Evolutionary conservation across 768 basidiomycete species (phyloP).

Genomic region (Amanita molliuscula): DNA sequence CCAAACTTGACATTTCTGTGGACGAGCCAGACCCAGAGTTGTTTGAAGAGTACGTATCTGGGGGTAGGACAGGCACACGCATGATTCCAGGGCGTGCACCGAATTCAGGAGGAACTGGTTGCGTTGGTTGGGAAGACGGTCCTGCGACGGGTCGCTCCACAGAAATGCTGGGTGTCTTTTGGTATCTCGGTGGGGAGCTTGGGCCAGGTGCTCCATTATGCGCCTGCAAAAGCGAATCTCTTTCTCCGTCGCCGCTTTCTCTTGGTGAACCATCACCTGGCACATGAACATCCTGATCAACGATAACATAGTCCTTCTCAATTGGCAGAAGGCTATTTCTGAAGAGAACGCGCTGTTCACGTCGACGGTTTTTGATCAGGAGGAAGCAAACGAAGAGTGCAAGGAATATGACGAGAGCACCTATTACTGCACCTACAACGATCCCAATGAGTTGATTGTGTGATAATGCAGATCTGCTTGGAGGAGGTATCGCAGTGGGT

Average conservation of each 20-base stretch:
- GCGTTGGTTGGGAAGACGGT: background rate
- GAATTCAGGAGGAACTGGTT: constrained; percentile 3
- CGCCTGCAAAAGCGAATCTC: constrained; percentile 49
- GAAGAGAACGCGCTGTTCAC: constrained; percentile 13
- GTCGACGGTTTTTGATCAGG: constrained; percentile 21
- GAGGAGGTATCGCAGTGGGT: constrained; percentile 12
- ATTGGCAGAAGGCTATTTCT: constrained; percentile 19
- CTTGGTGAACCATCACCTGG: constrained; percentile 62
- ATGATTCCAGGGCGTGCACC: constrained; percentile 20
- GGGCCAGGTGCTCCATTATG: constrained; percentile 11
- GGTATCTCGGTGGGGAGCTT: background rate
- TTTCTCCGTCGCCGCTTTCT: constrained; percentile 53
- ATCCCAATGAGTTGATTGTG: constrained; percentile 41
- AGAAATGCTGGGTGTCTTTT: background rate
- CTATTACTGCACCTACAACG: constrained; percentile 52
- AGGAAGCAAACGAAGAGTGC: constrained; percentile 31
- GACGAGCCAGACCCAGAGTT: constrained; percentile 6
- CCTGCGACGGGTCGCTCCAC: constrained; percentile 3
- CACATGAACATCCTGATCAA: constrained; percentile 26
- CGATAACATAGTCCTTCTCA: constrained; percentile 28
- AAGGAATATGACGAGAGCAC: constrained; percentile 34
- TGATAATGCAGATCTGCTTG: constrained; percentile 10
- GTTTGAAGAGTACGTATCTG: background rate
- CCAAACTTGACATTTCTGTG: constrained; percentile 7
- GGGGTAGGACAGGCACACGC: constrained; percentile 27